Evolutionary conservation across 2,329 filamentous ascomycete genomes (phyloP).

Genomic region (Hypomyces rosellus): DNA sequence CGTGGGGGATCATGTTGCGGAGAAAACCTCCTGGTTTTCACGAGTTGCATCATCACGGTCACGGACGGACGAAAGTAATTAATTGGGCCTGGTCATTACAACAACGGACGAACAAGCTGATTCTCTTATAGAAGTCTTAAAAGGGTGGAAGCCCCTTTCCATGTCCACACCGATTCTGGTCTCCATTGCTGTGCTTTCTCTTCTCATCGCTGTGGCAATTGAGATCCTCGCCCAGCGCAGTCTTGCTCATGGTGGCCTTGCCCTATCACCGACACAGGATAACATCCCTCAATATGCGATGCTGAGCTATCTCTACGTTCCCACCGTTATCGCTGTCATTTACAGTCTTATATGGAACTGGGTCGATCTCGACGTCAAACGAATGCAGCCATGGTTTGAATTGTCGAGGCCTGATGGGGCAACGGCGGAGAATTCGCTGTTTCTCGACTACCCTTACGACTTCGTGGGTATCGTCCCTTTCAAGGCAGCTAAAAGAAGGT

Average conservation of each 20-base stretch:
- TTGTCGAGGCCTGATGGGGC: constrained; percentile 43
- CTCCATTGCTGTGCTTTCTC: no score
- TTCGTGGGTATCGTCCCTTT: constrained; percentile 30
- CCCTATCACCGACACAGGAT: constrained; percentile 16
- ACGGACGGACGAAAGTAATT: no score
- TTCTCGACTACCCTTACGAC: constrained; percentile 48
- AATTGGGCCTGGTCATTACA: no score
- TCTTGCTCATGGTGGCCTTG: constrained; percentile 34
- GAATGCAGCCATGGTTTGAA: constrained; percentile 56
- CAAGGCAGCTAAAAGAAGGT: constrained; percentile 21
- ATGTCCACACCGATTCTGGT: no score
- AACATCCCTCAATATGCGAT: constrained; percentile 29
- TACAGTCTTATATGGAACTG: constrained; percentile 54
- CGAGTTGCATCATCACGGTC: no score
- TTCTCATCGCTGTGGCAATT: no score
- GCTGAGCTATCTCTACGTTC: constrained; percentile 44
- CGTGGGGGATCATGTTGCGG: no score
- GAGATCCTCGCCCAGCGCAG: constrained; percentile 39
- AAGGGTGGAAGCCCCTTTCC: no score
- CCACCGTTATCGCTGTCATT: constrained; percentile 46
- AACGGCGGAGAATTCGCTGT: constrained; percentile 36
- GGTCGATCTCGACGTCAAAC: constrained; percentile 53
- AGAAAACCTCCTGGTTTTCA: no score
- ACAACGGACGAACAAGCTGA: no score
- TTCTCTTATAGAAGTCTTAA: no score